A percentile compares a stretch with the other conserved stretches of the same genome.
These are phyloP conservation scores for Skeletonema costatum DNA, from an alignment of 108 stramenopile species.

Conservation along the genomic window DNA sequence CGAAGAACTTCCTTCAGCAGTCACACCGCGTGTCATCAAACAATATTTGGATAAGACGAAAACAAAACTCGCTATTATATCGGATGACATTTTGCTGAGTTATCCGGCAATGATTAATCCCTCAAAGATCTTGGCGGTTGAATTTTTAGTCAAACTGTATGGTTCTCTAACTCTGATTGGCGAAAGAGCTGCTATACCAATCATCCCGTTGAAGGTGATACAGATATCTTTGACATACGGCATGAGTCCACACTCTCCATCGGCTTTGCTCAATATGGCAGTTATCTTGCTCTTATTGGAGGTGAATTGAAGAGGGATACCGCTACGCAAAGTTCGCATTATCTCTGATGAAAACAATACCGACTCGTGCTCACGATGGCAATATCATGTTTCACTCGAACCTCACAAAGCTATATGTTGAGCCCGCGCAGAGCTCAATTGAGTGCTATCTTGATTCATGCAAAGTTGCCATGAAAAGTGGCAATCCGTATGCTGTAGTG, in stretches of 20 bases:
- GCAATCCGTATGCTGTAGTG: slow-evolving; percentile 1
- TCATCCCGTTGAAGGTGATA: slow-evolving; percentile 14
- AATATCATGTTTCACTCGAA: not conserved
- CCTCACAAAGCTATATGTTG: not conserved
- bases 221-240: slow-evolving; percentile 23
- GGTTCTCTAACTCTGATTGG: not conserved
- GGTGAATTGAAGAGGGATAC: no score
- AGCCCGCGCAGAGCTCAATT: slow-evolving; percentile 9
- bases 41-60: not conserved
- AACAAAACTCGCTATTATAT: not conserved
- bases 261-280: slow-evolving; percentile 12
- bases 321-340: not conserved
- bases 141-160: slow-evolving; percentile 6
- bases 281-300: not conserved
- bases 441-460: slow-evolving; percentile 2
- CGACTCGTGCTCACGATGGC: not conserved
- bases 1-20: not conserved
- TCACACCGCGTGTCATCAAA: not conserved
- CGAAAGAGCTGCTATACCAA: not conserved
- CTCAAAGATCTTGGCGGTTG: slow-evolving; percentile 6
- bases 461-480: slow-evolving; percentile 2
- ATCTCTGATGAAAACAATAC: no score
- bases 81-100: slow-evolving; percentile 9
- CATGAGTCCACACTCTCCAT: slow-evolving; percentile 9
- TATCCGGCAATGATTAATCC: slow-evolving; percentile 10